These are phyloP conservation scores for Fusarium zealandicum DNA, from an alignment of 2,329 filamentous ascomycete genomes.

Conservation along the genomic window DNA sequence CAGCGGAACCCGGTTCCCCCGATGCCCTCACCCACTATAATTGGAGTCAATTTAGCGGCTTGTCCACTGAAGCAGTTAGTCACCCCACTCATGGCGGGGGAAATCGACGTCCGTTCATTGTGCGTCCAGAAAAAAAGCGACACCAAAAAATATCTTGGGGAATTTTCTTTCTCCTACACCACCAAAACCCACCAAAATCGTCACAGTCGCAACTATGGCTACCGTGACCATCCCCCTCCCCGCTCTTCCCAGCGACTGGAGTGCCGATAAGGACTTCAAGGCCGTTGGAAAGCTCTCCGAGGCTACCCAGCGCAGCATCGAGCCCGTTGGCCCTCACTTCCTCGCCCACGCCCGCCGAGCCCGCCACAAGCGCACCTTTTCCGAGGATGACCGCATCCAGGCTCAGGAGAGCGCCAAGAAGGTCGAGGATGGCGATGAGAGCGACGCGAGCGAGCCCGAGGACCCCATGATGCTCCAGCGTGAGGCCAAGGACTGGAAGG, in stretches of 20 bases:
- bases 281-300: conserved; percentile 76
- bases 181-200: conserved; percentile 29
- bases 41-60: not conserved
- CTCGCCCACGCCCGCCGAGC: conserved; percentile 95
- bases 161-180: conserved; percentile 23
- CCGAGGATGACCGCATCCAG: conserved; percentile 97
- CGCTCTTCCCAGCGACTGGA: conserved; percentile 80
- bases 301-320: conserved; percentile 85
- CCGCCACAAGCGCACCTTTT: conserved; percentile 96
- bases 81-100: conserved; percentile 40
- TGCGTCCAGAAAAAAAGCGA: conserved; percentile 24
- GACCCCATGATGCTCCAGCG: conserved; percentile 90
- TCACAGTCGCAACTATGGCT: conserved; percentile 58
- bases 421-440: conserved; percentile 87
- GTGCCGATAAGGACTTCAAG: conserved; percentile 91
- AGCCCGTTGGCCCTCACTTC: conserved; percentile 97
- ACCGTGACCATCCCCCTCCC: conserved; percentile 74
- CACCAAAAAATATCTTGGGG: conserved; percentile 23
- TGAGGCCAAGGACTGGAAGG: conserved; percentile 99
- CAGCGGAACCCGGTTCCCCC: not conserved
- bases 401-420: conserved; percentile 95
- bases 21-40: not conserved
- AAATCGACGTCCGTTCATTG: conserved; percentile 24
- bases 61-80: conserved; percentile 10
- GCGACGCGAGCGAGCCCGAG: conserved; percentile 92